A percentile compares a stretch with the other conserved stretches of the same genome.
Conservation (phyloP, 2,329 filamentous ascomycete genomes). For the Colletotrichum navitas region DNA sequence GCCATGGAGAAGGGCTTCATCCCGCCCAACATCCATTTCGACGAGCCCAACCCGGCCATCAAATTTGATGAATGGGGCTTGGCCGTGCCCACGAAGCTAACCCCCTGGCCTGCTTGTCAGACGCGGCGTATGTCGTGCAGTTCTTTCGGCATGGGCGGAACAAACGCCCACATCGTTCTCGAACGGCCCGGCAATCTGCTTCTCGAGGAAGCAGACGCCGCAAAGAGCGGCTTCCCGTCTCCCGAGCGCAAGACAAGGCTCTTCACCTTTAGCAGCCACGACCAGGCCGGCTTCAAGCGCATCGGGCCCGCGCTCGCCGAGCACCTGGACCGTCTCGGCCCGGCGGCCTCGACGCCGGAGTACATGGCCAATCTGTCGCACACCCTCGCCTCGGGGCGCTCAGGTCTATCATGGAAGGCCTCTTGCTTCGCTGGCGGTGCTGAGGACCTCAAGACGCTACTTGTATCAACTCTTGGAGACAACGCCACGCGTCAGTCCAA, state of each 20-base stretch:
- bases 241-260: constrained; percentile 5
- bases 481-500: too few relatives aligned
- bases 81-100: not conserved
- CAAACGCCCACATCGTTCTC: constrained; percentile 35
- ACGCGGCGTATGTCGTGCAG: constrained; percentile 26
- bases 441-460: too few relatives aligned
- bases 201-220: too few relatives aligned
- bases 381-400: too few relatives aligned
- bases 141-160: constrained; percentile 36
- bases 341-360: too few relatives aligned
- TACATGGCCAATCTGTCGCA: too few relatives aligned
- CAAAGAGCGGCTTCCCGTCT: too few relatives aligned
- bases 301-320: not conserved
- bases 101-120: constrained; percentile 5
- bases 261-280: constrained; percentile 27
- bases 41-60: constrained; percentile 8
- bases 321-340: too few relatives aligned
- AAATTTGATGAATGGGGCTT: constrained; percentile 15
- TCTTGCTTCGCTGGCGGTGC: too few relatives aligned
- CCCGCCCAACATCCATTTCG: constrained; percentile 17
- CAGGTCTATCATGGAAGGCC: too few relatives aligned
- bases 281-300: constrained; percentile 23
- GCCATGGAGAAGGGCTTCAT: constrained; percentile 22
- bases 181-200: too few relatives aligned
- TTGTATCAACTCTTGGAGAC: too few relatives aligned